phyloP scores from a whole-genome alignment of 2,329 filamentous ascomycete species.

The Apiospora marii region DNA sequence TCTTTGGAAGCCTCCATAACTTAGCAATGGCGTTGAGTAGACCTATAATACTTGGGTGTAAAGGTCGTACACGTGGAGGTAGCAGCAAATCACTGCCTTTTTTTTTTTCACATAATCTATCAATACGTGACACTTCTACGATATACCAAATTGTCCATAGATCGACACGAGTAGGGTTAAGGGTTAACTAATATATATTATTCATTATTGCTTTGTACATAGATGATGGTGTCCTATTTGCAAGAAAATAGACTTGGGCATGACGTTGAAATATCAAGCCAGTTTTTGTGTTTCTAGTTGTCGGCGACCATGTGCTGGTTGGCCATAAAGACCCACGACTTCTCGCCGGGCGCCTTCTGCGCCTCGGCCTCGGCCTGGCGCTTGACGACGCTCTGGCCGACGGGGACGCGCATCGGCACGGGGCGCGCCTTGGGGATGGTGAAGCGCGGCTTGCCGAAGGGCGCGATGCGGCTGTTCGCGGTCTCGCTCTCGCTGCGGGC shows the following conservation, averaged over 20 bases:
- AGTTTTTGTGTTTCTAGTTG: background rate
- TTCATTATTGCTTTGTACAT: background rate
- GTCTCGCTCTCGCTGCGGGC: background rate
- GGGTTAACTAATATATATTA: constrained; percentile 12
- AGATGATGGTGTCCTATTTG: background rate
- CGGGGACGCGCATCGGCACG: constrained; percentile 21
- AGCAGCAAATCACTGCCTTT: background rate
- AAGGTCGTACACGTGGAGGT: background rate
- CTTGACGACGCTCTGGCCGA: constrained; percentile 23
- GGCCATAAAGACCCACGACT: constrained; percentile 32
- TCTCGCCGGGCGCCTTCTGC: constrained; percentile 28
- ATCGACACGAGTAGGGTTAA: background rate
- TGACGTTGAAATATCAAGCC: background rate
- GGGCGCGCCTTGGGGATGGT: constrained; percentile 29
- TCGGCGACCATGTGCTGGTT: constrained; percentile 34
- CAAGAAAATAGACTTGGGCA: background rate
- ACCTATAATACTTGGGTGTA: no score
- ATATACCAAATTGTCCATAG: background rate
- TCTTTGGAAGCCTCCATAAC: no score
- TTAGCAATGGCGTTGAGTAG: background rate
- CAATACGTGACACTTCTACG: background rate
- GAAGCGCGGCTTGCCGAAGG: constrained; percentile 35
- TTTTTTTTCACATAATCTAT: no score
- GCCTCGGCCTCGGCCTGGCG: background rate
- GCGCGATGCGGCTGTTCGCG: constrained; percentile 21